Evolutionary conservation across 345 rosid species (phyloP).

Genomic region (Psidium guajava): DNA sequence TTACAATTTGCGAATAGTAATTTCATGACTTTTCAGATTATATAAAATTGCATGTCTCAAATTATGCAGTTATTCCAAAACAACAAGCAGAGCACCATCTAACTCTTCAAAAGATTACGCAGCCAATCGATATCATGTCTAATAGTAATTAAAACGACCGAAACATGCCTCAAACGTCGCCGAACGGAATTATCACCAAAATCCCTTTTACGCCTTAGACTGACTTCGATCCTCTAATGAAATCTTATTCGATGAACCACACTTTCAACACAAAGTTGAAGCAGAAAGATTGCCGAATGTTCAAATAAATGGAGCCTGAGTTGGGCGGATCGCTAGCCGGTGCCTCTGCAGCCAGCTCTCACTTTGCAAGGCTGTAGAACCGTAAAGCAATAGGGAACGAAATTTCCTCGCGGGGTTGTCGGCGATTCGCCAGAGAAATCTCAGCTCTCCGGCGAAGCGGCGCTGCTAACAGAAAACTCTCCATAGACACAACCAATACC

Average conservation of each 20-base stretch:
- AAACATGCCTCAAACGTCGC: background rate
- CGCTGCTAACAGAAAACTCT: background rate
- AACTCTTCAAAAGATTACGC: too few relatives aligned
- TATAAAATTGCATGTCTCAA: too few relatives aligned
- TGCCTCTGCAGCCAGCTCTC: background rate
- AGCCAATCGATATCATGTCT: too few relatives aligned
- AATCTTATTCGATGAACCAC: background rate
- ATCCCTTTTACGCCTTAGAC: background rate
- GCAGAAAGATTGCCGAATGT: background rate
- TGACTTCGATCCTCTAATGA: background rate
- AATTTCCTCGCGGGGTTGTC: background rate
- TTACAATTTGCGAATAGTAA: background rate
- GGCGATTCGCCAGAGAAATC: background rate
- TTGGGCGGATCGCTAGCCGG: background rate
- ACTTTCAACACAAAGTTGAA: background rate
- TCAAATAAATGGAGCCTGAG: background rate
- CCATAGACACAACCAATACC: background rate
- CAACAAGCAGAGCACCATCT: background rate
- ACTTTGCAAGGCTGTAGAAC: background rate
- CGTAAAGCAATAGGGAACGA: background rate
- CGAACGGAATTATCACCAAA: background rate
- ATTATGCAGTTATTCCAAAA: background rate
- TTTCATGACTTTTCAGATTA: background rate
- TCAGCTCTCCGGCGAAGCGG: background rate
- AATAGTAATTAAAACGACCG: accelerated